phyloP scores from a whole-genome alignment of 192 early-diverging fungal species.

The Podila clonocystis region DNA sequence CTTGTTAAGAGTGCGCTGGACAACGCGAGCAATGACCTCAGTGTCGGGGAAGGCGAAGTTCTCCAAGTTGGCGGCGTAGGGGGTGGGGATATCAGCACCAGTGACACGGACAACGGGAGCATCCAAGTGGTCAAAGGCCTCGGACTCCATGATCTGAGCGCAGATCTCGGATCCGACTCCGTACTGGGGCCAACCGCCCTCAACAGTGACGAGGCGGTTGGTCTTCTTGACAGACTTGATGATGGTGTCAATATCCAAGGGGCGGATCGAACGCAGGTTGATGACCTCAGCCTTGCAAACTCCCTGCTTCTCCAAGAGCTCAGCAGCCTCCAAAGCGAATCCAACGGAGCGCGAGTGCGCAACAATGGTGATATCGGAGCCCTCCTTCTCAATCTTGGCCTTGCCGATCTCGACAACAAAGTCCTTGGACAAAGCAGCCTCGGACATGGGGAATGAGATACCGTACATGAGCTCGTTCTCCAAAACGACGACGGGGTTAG shows the following conservation, averaged over 20 bases:
- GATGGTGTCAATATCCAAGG: slow-evolving; percentile 92
- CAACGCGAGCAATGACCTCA: slow-evolving; percentile 84
- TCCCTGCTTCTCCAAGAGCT: slow-evolving; percentile 83
- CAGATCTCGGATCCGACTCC: slow-evolving; percentile 96
- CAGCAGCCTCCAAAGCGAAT: slow-evolving; percentile 88
- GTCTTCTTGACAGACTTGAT: slow-evolving; percentile 97
- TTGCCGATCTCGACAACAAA: slow-evolving; percentile 95
- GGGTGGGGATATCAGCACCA: slow-evolving; percentile 98
- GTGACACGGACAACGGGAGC: slow-evolving; percentile 93
- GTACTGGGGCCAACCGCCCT: slow-evolving; percentile 95
- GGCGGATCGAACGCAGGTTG: slow-evolving; percentile 98
- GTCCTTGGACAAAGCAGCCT: slow-evolving; percentile 75
- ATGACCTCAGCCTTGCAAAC: slow-evolving; percentile 88
- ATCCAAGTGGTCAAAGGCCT: slow-evolving; percentile 96
- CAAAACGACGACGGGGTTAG: slow-evolving; percentile 95
- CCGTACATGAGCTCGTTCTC: slow-evolving; percentile 99
- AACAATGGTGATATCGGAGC: slow-evolving; percentile 92
- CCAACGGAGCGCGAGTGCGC: slow-evolving; percentile 92
- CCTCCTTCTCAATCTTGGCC: slow-evolving; percentile 80
- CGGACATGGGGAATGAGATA: slow-evolving; percentile 82
- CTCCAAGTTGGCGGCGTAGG: slow-evolving; percentile 97
- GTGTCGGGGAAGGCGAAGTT: slow-evolving; percentile 84
- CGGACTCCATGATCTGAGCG: slow-evolving; percentile 97
- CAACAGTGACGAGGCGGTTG: slow-evolving; percentile 95
- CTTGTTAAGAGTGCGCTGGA: slow-evolving; percentile 69